Conservation (phyloP, 148 eudicot species). For the Dianthus caryophyllus region DNA sequence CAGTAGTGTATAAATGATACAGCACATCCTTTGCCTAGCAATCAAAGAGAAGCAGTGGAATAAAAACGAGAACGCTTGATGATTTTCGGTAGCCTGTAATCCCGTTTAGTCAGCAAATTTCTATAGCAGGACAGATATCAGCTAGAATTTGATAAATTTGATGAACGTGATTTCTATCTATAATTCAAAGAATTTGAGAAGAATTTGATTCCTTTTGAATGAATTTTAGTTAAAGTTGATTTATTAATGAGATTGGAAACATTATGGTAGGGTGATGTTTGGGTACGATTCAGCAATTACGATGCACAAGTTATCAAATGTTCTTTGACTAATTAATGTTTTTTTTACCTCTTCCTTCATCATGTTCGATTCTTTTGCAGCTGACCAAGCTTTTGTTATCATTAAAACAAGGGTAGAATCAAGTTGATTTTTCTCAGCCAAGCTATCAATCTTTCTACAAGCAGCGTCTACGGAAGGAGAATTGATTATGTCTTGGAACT, state of each 20-base stretch:
- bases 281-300: background rate
- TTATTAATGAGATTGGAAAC: no score
- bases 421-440: constrained; percentile 82
- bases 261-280: no score
- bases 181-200: no score
- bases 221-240: no score
- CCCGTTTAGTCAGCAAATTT: background rate
- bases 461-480: constrained; percentile 83
- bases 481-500: constrained; percentile 80
- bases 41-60: background rate
- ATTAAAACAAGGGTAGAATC: constrained; percentile 74
- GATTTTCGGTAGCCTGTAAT: background rate
- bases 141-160: no score
- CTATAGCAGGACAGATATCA: background rate
- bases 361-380: constrained; percentile 84
- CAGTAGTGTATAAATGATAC: constrained; percentile 68
- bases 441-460: constrained; percentile 72
- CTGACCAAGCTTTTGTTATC: constrained; percentile 91
- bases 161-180: no score
- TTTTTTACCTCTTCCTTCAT: constrained; percentile 70
- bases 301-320: background rate
- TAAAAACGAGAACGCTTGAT: background rate
- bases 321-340: constrained; percentile 3
- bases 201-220: no score
- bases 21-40: constrained; percentile 72